Evolutionary conservation across 345 rosid genomes (phyloP).

Genomic region (Ailanthus altissimus): DNA sequence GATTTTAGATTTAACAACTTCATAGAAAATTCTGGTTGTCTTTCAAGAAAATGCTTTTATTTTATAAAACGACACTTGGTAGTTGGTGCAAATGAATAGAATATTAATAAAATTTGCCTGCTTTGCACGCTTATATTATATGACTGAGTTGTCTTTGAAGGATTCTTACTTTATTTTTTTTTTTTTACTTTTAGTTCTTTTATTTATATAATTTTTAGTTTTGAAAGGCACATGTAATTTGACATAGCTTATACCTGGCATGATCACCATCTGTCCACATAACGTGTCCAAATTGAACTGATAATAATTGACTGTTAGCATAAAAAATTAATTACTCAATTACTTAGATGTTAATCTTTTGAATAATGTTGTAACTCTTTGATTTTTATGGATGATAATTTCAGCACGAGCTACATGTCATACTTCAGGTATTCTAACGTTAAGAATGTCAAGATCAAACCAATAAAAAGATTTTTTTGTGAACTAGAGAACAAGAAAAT

Average conservation of each 20-base stretch:
- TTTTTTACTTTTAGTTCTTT: too few species aligned
- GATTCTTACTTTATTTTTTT: neutral
- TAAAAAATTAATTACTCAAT: neutral
- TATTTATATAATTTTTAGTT: neutral
- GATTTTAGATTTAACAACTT: slow-evolving; percentile 2
- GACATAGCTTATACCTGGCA: neutral
- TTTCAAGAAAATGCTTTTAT: neutral
- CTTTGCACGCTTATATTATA: neutral
- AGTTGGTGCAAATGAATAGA: neutral
- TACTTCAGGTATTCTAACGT: neutral
- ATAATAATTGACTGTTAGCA: neutral
- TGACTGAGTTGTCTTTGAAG: neutral
- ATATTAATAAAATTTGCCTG: neutral
- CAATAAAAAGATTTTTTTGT: neutral
- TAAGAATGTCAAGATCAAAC: neutral
- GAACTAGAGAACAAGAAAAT: neutral
- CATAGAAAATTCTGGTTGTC: neutral
- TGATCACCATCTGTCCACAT: neutral
- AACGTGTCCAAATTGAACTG: neutral
- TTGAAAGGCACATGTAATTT: neutral
- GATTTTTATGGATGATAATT: neutral
- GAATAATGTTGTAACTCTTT: neutral
- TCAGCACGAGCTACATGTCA: neutral
- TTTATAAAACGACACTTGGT: neutral
- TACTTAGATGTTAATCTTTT: neutral